A percentile compares a stretch with the other conserved stretches of the same genome.
Conservation (phyloP, 176 grass and related monocot genomes). For the Thalia dealbata region DNA sequence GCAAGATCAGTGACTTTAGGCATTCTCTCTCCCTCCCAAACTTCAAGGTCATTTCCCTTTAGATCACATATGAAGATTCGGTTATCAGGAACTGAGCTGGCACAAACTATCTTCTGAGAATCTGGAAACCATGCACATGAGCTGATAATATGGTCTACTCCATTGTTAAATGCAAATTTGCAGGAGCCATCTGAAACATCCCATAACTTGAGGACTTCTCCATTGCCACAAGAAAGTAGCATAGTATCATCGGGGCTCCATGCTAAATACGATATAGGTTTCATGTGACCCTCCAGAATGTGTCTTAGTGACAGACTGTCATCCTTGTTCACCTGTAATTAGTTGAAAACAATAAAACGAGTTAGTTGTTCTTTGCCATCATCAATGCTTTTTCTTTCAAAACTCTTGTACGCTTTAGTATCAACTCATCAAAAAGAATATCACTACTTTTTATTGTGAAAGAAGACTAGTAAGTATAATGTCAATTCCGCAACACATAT, state of each 20-base stretch:
- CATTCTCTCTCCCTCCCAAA: slow-evolving; percentile 88
- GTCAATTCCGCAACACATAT: not conserved
- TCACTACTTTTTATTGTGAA: not conserved
- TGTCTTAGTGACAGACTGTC: slow-evolving; percentile 52
- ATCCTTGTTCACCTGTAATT: slow-evolving; percentile 72
- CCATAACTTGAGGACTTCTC: slow-evolving; percentile 74
- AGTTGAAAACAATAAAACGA: not conserved
- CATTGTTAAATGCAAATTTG: slow-evolving; percentile 40
- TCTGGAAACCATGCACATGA: slow-evolving; percentile 89
- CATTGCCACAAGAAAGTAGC: slow-evolving; percentile 71
- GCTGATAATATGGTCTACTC: slow-evolving; percentile 31
- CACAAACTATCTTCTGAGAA: slow-evolving; percentile 88
- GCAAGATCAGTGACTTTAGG: slow-evolving; percentile 77
- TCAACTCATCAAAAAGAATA: not conserved
- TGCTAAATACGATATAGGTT: slow-evolving; percentile 61
- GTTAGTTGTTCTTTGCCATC: not conserved
- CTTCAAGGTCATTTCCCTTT: slow-evolving; percentile 57
- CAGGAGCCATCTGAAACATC: slow-evolving; percentile 61
- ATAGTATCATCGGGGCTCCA: slow-evolving; percentile 87
- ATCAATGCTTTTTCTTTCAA: not conserved
- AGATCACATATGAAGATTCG: slow-evolving; percentile 84
- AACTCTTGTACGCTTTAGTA: not conserved
- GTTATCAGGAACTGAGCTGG: slow-evolving; percentile 41
- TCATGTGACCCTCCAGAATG: slow-evolving; percentile 52
- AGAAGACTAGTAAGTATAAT: not conserved